Conservation (phyloP, 2,329 filamentous ascomycete species). For the Fusarium humuli region DNA sequence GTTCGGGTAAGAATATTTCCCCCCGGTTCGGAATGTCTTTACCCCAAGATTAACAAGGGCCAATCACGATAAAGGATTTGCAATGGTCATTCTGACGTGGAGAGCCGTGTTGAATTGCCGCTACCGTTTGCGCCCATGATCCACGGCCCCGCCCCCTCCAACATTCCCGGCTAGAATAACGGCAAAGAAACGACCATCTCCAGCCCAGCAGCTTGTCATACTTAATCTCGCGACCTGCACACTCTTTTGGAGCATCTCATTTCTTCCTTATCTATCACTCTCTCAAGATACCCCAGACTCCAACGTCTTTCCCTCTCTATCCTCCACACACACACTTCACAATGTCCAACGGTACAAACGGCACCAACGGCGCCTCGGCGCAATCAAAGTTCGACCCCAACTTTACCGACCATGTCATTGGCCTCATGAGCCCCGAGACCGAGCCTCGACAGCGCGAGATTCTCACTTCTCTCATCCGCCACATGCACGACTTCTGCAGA, state of each 20-base stretch:
- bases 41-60: slow-evolving; percentile 20
- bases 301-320: neutral
- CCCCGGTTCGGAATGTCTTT: neutral
- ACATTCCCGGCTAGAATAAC: slow-evolving; percentile 30
- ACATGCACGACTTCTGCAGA: slow-evolving; percentile 82
- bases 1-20: slow-evolving; percentile 38
- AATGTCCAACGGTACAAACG: slow-evolving; percentile 41
- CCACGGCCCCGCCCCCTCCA: slow-evolving; percentile 39
- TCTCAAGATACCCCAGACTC: slow-evolving; percentile 11
- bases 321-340: neutral
- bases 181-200: slow-evolving; percentile 24
- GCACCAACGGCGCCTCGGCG: slow-evolving; percentile 25
- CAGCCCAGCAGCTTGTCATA: neutral
- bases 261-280: neutral
- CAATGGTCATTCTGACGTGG: slow-evolving; percentile 31
- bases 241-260: neutral
- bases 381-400: slow-evolving; percentile 73
- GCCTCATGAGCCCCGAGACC: slow-evolving; percentile 77
- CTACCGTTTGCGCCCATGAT: slow-evolving; percentile 24
- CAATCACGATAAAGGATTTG: slow-evolving; percentile 19
- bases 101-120: slow-evolving; percentile 39
- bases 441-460: slow-evolving; percentile 73
- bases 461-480: slow-evolving; percentile 72
- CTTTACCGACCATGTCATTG: slow-evolving; percentile 80
- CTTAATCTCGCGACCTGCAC: slow-evolving; percentile 20